Conservation (phyloP, 768 basidiomycete genomes). For the Leccinum boreale region DNA sequence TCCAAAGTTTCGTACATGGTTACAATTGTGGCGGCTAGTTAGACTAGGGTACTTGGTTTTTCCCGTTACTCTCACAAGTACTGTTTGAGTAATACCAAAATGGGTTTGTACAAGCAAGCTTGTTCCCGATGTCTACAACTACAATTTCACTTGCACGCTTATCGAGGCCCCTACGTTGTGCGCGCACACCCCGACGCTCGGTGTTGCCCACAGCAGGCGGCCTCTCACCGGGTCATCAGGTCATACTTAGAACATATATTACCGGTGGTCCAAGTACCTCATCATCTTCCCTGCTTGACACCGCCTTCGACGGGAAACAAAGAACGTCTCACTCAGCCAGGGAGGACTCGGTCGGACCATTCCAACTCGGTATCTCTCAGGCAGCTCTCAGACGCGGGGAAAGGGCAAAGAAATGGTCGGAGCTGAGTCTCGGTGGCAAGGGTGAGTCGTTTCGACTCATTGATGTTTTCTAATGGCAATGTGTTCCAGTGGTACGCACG, state of each 20-base stretch:
- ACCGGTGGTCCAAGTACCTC: conserved; percentile 45
- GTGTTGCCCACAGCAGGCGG: background rate
- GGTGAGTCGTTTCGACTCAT: conserved; percentile 37
- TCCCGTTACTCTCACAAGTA: too few species aligned
- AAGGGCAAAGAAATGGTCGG: conserved; percentile 72
- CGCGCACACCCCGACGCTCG: background rate
- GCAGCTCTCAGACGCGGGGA: conserved; percentile 50
- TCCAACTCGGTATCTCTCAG: conserved; percentile 67
- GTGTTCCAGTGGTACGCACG: background rate
- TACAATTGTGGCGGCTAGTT: background rate
- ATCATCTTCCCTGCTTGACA: conserved; percentile 54
- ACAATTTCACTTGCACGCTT: conserved; percentile 3
- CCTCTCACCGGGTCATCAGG: background rate
- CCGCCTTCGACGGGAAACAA: conserved; percentile 61
- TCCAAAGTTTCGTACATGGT: too few species aligned
- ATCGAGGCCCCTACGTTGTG: conserved; percentile 6
- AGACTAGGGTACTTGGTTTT: background rate
- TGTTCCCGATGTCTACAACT: conserved; percentile 8
- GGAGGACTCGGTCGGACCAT: conserved; percentile 72
- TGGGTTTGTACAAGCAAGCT: background rate
- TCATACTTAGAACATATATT: conserved; percentile 38
- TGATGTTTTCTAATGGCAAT: background rate
- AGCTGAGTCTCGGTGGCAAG: conserved; percentile 74
- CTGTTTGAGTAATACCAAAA: conserved; percentile 7
- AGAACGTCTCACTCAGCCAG: conserved; percentile 33